These are phyloP conservation scores for Serendipita sp. DNA, from an alignment of 768 basidiomycete genomes.

Conservation along the genomic window DNA sequence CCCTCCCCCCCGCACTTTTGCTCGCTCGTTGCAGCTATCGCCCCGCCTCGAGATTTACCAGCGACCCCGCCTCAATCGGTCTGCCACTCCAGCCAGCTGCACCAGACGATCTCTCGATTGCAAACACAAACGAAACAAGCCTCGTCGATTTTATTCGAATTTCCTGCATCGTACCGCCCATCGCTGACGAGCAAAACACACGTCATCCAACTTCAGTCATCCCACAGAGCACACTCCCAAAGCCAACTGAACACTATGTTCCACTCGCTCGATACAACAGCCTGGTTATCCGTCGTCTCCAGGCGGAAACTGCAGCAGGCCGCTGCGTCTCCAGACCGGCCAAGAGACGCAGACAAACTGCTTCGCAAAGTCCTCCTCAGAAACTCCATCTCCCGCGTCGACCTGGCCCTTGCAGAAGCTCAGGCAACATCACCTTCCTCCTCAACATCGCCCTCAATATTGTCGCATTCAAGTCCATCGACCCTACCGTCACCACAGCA, in stretches of 20 bases:
- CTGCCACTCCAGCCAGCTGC: too few species aligned
- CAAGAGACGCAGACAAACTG: conserved; percentile 54
- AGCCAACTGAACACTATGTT: not conserved
- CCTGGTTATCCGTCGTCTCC: conserved; percentile 48
- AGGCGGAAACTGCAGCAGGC: conserved; percentile 14
- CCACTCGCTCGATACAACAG: conserved; percentile 2
- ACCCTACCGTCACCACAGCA: conserved; percentile 19
- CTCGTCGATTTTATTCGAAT: too few species aligned
- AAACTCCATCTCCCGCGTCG: conserved; percentile 49
- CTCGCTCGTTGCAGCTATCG: too few species aligned
- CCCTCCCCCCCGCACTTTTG: too few species aligned
- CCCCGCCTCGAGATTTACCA: too few species aligned
- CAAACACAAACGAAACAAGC: too few species aligned
- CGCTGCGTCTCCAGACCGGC: conserved; percentile 14
- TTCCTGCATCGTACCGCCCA: too few species aligned
- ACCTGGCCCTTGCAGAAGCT: conserved; percentile 5
- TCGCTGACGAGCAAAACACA: too few species aligned
- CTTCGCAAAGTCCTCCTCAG: conserved; percentile 80
- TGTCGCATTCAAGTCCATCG: not conserved
- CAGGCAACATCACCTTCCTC: conserved; percentile 22
- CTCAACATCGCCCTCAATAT: conserved; percentile 13
- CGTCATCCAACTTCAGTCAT: conserved; percentile 7
- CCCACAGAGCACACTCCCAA: not conserved
- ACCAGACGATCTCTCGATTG: too few species aligned
- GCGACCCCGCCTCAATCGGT: too few species aligned